phyloP scores from a whole-genome alignment of 2,329 filamentous ascomycete genomes.

The Acrodontium crateriforme region DNA sequence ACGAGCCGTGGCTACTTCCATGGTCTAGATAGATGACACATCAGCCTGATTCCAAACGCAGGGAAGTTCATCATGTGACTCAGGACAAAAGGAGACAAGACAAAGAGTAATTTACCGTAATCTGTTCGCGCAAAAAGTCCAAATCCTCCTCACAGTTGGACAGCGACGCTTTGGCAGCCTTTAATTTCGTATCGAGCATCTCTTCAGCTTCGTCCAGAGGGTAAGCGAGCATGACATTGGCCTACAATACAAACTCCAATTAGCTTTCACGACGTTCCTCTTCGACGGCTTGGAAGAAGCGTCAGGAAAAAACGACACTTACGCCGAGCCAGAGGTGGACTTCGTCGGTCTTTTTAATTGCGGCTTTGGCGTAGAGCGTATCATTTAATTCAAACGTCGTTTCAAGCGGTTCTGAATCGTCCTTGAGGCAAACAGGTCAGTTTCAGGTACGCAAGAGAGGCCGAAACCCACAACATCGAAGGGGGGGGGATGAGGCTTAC shows the following conservation, averaged over 20 bases:
- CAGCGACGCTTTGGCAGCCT: slow-evolving; percentile 64
- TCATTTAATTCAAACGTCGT: slow-evolving; percentile 95
- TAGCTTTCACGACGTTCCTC: no score
- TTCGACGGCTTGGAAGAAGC: not conserved
- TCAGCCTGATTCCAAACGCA: slow-evolving; percentile 6
- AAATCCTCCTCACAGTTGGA: slow-evolving; percentile 90
- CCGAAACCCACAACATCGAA: not conserved
- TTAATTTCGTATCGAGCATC: slow-evolving; percentile 63
- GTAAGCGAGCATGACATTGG: slow-evolving; percentile 96
- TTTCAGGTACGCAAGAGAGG: not conserved
- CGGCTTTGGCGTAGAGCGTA: slow-evolving; percentile 81
- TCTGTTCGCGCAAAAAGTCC: slow-evolving; percentile 90
- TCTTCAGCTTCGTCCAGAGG: slow-evolving; percentile 74
- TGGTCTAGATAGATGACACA: slow-evolving; percentile 45
- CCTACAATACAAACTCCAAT: slow-evolving; percentile 33
- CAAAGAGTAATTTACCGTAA: slow-evolving; percentile 52
- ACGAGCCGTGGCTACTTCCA: slow-evolving; percentile 89
- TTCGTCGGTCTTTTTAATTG: slow-evolving; percentile 69
- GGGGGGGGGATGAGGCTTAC: slow-evolving; percentile 26
- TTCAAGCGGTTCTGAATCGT: slow-evolving; percentile 55
- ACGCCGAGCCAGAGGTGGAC: slow-evolving; percentile 96
- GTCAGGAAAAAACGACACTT: slow-evolving; percentile 23
- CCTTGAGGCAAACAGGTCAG: slow-evolving; percentile 21
- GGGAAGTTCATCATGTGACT: not conserved
- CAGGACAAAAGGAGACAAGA: slow-evolving; percentile 2